These are phyloP conservation scores for Sapria himalayana DNA, from an alignment of 345 rosid genomes.

Conservation along the genomic window DNA sequence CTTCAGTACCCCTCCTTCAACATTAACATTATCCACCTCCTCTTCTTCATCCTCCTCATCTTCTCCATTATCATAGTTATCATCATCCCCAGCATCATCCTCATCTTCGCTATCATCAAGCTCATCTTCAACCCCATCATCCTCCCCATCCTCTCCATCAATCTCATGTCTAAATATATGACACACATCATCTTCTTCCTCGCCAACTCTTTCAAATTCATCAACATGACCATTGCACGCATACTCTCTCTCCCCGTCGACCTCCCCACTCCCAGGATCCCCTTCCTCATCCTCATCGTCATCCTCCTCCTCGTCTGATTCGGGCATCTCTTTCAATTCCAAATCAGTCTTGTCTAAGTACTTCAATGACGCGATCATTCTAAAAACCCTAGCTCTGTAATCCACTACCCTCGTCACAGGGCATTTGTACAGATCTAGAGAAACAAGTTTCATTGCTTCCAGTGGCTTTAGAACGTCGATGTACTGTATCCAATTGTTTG, in stretches of 20 bases:
- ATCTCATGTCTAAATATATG: no score
- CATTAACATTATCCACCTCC: conserved; percentile 35
- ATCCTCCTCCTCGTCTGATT: conserved; percentile 55
- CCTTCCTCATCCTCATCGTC: conserved; percentile 40
- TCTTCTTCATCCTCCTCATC: conserved; percentile 38
- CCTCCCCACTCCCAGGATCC: conserved; percentile 50
- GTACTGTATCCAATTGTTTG: conserved; percentile 49
- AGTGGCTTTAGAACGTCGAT: conserved; percentile 56
- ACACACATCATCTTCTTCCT: no score
- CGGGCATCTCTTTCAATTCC: conserved; percentile 61
- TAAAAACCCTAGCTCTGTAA: conserved; percentile 67
- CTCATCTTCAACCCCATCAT: conserved; percentile 56
- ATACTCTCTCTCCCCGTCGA: conserved; percentile 29
- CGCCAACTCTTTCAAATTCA: conserved; percentile 30
- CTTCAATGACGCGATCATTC: conserved; percentile 44
- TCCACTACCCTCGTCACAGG: conserved; percentile 60
- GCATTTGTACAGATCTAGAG: conserved; percentile 67
- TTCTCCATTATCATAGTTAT: conserved; percentile 17
- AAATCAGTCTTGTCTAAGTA: conserved; percentile 71
- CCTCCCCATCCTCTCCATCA: conserved; percentile 63
- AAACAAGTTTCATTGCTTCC: conserved; percentile 37
- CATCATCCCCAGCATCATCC: conserved; percentile 12
- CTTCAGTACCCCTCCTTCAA: conserved; percentile 18
- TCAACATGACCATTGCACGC: conserved; percentile 35
- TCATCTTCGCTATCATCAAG: conserved; percentile 18